These are phyloP conservation scores for Biscogniauxia marginata DNA, from an alignment of 2,329 filamentous ascomycete species.

Conservation along the genomic window DNA sequence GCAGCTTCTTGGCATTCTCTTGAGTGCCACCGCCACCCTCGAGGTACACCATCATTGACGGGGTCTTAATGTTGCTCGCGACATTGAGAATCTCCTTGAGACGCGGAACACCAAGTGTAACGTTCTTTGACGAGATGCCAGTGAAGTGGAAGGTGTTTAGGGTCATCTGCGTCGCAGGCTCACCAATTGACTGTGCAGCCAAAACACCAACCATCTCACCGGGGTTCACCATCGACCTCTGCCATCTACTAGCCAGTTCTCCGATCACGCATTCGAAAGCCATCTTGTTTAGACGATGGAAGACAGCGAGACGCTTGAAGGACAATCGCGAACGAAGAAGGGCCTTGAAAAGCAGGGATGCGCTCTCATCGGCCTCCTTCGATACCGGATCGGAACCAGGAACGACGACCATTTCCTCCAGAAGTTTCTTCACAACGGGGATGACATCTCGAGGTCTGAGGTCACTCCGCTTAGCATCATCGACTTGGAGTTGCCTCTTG, in stretches of 20 bases:
- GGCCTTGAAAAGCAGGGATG: conserved; percentile 89
- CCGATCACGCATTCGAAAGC: conserved; percentile 92
- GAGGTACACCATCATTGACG: conserved; percentile 92
- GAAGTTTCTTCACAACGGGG: conserved; percentile 69
- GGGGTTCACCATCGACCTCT: conserved; percentile 79
- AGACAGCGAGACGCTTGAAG: conserved; percentile 87
- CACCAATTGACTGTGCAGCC: conserved; percentile 96
- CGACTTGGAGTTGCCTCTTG: conserved; percentile 86
- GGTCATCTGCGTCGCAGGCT: conserved; percentile 99
- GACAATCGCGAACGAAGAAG: conserved; percentile 85
- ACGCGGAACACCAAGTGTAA: conserved; percentile 97
- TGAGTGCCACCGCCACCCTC: conserved; percentile 64
- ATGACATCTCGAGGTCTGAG: conserved; percentile 86
- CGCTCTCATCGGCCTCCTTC: conserved; percentile 79
- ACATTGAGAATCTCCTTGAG: conserved; percentile 99
- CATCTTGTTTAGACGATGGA: conserved; percentile 83
- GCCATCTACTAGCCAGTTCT: conserved; percentile 85
- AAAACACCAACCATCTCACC: conserved; percentile 99
- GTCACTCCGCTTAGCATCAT: conserved; percentile 81
- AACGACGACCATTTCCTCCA: conserved; percentile 79
- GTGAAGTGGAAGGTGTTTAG: conserved; percentile 99
- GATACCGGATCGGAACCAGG: conserved; percentile 83
- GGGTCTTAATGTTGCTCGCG: conserved; percentile 97
- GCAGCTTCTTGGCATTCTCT: conserved; percentile 79
- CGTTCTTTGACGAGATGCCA: conserved; percentile 99